Base-by-base conservation (phyloP, 2,329 filamentous ascomycete genomes). In the Fusarium incarnatum region DNA sequence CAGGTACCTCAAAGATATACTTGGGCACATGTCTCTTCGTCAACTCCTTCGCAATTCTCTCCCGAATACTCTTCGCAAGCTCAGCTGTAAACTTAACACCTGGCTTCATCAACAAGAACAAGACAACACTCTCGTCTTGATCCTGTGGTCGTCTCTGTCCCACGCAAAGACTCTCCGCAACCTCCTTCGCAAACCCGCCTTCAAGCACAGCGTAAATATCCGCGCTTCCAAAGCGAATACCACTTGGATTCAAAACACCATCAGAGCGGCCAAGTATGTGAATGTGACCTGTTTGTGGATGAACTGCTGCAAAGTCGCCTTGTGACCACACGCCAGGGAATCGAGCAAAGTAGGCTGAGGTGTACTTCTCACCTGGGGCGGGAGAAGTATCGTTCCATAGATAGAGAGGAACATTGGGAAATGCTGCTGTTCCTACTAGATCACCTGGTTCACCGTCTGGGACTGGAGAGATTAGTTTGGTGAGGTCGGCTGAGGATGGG, bases 181-280 rank as follows among this genome's bases (percentile, higher is more conserved):
- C 81, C 52, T 85, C 81, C 18, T 86, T 83, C 0, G 87, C 81
- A 67, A 95, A 94, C 57, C 86, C 82, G 25, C 84, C 81, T 79
- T 93, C 91, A 6, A 94, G 79, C 2, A 94, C 91, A 15, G 86
- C 86, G 78, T 96, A 97, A 34, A 96, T 91, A 78, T 96, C 93
- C 1, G 92, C 89, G 7, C 89, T 92, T 0, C 93, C 93, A 74
- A 96, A 97, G 0, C 93, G 85, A 13, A 96, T 89, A 0, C 93
- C 93, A 9, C 87, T 89, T 0, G 93, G 93, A 76, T 96, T 96
- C 54, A 96, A 81, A 4, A 96, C 92, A 15, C 92, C 93, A 75
- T 96, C 93, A 4, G 89, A 91, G 3, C 92, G 85, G 2, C 92
- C 92, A 0, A 93, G 84, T 71, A 94, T 90, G 15, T 87, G 77